These are phyloP conservation scores for Talaromyces funiculosus DNA, from an alignment of 2,329 filamentous ascomycete genomes.

Conservation along the genomic window DNA sequence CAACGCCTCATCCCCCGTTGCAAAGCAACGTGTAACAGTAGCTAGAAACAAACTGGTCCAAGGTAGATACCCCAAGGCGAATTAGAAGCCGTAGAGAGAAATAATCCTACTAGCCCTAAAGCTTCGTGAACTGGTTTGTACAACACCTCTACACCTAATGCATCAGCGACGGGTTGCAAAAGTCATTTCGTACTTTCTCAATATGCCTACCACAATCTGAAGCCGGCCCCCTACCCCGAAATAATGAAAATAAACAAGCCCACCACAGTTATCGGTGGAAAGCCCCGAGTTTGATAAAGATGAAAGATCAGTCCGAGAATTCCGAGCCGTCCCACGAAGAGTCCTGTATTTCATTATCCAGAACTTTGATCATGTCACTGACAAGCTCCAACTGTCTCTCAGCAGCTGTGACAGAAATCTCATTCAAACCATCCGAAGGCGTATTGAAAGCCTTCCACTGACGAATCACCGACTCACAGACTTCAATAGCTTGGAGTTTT, in stretches of 20 bases:
- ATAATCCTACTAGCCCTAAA: background rate
- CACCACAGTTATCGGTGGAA: background rate
- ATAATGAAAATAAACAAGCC: background rate
- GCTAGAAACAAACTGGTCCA: too few relatives aligned
- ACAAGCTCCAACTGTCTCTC: background rate
- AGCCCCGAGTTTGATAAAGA: background rate
- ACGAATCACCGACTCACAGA: background rate
- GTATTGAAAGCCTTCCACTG: background rate
- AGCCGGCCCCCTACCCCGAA: background rate
- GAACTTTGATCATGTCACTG: background rate
- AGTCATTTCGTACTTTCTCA: background rate
- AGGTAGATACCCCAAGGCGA: background rate
- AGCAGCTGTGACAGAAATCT: background rate
- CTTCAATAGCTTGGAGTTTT: background rate
- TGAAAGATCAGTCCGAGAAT: background rate
- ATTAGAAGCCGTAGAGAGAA: background rate
- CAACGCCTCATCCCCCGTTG: background rate
- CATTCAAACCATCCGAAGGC: background rate
- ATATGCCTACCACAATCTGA: background rate
- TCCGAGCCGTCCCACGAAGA: background rate
- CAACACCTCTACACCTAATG: background rate
- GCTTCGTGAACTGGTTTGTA: background rate
- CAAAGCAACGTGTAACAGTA: too few relatives aligned
- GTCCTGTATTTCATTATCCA: background rate
- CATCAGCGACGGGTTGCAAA: background rate